These are phyloP conservation scores for Saksenaea vasiformis DNA, from an alignment of 371 early-diverging fungal genomes.

Conservation along the genomic window DNA sequence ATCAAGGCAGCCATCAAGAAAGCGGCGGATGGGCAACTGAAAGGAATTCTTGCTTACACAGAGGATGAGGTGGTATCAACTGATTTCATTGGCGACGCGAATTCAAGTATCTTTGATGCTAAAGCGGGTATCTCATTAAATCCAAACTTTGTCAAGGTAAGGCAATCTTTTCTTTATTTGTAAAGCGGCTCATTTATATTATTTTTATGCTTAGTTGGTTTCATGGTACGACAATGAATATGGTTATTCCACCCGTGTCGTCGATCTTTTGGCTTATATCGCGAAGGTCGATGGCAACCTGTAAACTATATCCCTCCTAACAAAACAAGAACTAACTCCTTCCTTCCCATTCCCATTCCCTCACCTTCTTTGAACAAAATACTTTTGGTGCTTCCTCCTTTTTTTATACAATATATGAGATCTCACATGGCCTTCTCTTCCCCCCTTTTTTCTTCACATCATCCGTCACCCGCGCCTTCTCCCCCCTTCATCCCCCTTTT, in stretches of 20 bases:
- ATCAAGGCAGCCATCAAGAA: slow-evolving; percentile 87
- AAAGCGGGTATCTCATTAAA: slow-evolving; percentile 97
- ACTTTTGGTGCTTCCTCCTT: slow-evolving; percentile 1
- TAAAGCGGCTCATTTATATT: neutral
- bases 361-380: neutral
- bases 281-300: slow-evolving; percentile 20
- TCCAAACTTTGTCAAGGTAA: slow-evolving; percentile 92
- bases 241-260: slow-evolving; percentile 81
- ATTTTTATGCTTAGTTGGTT: slow-evolving; percentile 64
- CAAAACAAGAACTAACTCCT: neutral
- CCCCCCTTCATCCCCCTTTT: neutral
- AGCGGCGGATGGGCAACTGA: slow-evolving; percentile 79
- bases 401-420: neutral
- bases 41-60: slow-evolving; percentile 96
- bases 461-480: neutral
- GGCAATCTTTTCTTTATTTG: neutral
- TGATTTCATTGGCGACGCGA: slow-evolving; percentile 93
- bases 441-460: neutral
- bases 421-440: neutral
- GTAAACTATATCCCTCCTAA: slow-evolving; percentile 10
- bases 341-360: slow-evolving; percentile 6
- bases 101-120: slow-evolving; percentile 95
- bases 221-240: slow-evolving; percentile 96
- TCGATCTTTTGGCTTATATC: slow-evolving; percentile 20
- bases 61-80: slow-evolving; percentile 97